Conservation (phyloP, 345 rosid species). For the Alliaria petiolata region DNA sequence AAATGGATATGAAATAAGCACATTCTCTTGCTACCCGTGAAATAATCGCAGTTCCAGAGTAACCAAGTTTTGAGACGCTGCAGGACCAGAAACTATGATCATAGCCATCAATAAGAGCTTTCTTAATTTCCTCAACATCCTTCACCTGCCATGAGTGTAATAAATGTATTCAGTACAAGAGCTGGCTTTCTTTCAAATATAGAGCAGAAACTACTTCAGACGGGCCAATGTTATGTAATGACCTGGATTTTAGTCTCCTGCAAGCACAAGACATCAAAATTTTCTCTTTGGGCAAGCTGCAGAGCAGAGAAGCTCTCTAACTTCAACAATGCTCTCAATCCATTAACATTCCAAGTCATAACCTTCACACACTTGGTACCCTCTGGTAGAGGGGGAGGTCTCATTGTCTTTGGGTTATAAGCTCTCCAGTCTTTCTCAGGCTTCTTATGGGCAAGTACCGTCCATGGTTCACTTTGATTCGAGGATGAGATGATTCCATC, state of each 20-base stretch:
- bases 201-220: neutral
- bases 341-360: slow-evolving; percentile 97
- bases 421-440: slow-evolving; percentile 83
- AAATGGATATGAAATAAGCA: slow-evolving; percentile 3
- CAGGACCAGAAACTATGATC: slow-evolving; percentile 91
- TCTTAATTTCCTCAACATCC: slow-evolving; percentile 71
- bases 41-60: slow-evolving; percentile 91
- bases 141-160: slow-evolving; percentile 55
- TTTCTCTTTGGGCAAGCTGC: slow-evolving; percentile 81
- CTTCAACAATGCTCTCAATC: slow-evolving; percentile 79
- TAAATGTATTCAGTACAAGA: neutral
- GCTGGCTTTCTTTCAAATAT: neutral
- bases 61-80: slow-evolving; percentile 85
- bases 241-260: slow-evolving; percentile 96
- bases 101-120: slow-evolving; percentile 63
- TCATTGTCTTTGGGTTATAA: slow-evolving; percentile 79
- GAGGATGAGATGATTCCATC: slow-evolving; percentile 19
- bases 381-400: slow-evolving; percentile 50
- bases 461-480: slow-evolving; percentile 74
- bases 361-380: slow-evolving; percentile 54
- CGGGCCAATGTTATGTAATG: slow-evolving; percentile 16
- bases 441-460: slow-evolving; percentile 82
- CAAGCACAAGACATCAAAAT: slow-evolving; percentile 83
- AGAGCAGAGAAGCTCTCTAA: slow-evolving; percentile 62
- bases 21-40: slow-evolving; percentile 59